phyloP scores from a whole-genome alignment of 2,329 filamentous ascomycete species.

The Venturia nashicola region DNA sequence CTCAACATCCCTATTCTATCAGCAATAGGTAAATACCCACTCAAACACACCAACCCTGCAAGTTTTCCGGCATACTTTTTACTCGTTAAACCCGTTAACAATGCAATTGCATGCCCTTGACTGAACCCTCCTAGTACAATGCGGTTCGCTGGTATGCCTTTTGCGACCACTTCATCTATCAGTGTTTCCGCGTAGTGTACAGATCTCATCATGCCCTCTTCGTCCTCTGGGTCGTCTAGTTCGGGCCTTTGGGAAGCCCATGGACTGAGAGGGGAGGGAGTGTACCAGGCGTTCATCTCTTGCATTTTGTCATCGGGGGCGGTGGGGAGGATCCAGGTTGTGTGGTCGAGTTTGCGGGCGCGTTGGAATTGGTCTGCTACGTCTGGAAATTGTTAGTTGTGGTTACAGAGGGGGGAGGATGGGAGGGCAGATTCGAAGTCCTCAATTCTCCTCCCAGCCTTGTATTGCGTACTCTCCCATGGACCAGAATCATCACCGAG shows the following conservation, averaged over 20 bases:
- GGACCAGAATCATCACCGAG: constrained; percentile 35
- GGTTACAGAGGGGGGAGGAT: too few species aligned
- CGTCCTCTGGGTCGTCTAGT: constrained; percentile 34
- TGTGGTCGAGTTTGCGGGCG: constrained; percentile 34
- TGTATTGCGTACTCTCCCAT: constrained; percentile 21
- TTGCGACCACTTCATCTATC: constrained; percentile 67
- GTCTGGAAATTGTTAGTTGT: constrained; percentile 16
- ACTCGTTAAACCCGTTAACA: constrained; percentile 66
- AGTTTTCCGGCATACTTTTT: constrained; percentile 49
- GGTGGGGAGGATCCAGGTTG: constrained; percentile 39
- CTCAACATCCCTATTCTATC: constrained; percentile 43
- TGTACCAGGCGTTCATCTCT: constrained; percentile 35
- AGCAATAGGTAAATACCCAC: constrained; percentile 65
- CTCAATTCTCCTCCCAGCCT: too few species aligned
- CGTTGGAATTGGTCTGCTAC: constrained; percentile 36
- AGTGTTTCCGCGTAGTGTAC: constrained; percentile 66
- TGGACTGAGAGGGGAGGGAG: constrained; percentile 27
- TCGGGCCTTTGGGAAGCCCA: constrained; percentile 29
- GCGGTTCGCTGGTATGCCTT: constrained; percentile 68
- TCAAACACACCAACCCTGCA: constrained; percentile 75
- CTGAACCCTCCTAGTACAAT: constrained; percentile 83
- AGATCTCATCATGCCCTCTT: constrained; percentile 57
- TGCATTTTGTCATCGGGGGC: constrained; percentile 34
- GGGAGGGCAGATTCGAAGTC: too few species aligned
- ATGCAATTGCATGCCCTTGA: constrained; percentile 76